These are phyloP conservation scores for Angophora floribunda DNA, from an alignment of 345 rosid species.

Conservation along the genomic window DNA sequence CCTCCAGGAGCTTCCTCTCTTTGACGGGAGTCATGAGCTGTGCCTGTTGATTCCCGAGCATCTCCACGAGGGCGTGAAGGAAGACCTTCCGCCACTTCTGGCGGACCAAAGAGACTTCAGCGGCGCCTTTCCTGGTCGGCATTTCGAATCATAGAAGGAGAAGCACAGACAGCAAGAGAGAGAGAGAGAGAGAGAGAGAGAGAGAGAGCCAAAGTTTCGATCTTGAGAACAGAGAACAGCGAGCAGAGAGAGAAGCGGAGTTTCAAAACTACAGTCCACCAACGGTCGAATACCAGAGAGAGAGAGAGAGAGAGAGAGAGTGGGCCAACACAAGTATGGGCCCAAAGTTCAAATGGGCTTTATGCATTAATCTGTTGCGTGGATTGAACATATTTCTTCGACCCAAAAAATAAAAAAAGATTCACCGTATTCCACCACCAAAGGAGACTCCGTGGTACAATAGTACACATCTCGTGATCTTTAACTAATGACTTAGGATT, in stretches of 20 bases:
- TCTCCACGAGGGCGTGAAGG: conserved; percentile 31
- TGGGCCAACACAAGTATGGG: not conserved
- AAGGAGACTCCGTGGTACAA: not conserved
- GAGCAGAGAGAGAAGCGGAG: not conserved
- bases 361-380: not conserved
- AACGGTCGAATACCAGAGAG: not conserved
- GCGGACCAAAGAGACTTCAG: conserved; percentile 24
- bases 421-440: not conserved
- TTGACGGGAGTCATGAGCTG: conserved; percentile 49
- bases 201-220: not conserved
- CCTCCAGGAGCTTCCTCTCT: conserved; percentile 57
- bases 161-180: not conserved
- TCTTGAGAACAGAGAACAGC: not conserved
- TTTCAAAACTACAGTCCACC: not conserved
- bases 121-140: conserved; percentile 12
- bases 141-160: not conserved
- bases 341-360: not conserved
- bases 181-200: not conserved
- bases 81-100: conserved; percentile 54
- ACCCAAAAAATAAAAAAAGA: not conserved
- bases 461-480: not conserved
- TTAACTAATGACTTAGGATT: not conserved
- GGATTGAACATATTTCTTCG: too few relatives aligned
- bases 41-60: conserved; percentile 46
- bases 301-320: not conserved